Conservation (phyloP, 129 eudicot genomes). For the Saussurea involucrata region DNA sequence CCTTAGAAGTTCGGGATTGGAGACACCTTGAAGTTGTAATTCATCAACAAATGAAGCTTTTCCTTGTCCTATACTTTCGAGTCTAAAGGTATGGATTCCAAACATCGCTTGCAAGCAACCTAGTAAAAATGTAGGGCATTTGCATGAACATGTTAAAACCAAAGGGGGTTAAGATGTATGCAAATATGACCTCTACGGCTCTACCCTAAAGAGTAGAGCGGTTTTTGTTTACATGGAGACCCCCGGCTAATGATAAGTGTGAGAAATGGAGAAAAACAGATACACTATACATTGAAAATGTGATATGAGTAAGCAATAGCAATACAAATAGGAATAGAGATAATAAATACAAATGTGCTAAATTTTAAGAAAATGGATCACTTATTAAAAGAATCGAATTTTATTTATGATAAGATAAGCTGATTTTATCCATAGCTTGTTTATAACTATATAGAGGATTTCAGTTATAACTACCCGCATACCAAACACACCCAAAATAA, state of each 20-base stretch:
- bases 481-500: background rate
- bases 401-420: too few relatives aligned
- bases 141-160: background rate
- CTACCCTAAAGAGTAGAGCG: background rate
- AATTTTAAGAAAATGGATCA: background rate
- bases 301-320: too few relatives aligned
- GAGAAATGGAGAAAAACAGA: too few relatives aligned
- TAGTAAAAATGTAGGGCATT: conserved; percentile 3
- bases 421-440: background rate
- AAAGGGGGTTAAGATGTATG: background rate
- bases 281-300: too few relatives aligned
- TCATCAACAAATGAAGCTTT: conserved; percentile 71
- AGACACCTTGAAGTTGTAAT: conserved; percentile 70
- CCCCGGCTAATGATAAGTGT: background rate
- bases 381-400: background rate
- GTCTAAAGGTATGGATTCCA: conserved; percentile 64
- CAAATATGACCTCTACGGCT: background rate
- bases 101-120: conserved; percentile 74
- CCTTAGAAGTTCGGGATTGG: conserved; percentile 52
- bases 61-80: conserved; percentile 77
- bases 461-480: background rate
- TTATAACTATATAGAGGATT: background rate
- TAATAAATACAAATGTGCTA: background rate
- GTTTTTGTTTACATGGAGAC: background rate
- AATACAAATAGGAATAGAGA: too few relatives aligned